A percentile compares a stretch with the other conserved stretches of the same genome.
Evolutionary conservation across 306 rosid genomes (phyloP).

Genomic region (Albizia julibrissin): DNA sequence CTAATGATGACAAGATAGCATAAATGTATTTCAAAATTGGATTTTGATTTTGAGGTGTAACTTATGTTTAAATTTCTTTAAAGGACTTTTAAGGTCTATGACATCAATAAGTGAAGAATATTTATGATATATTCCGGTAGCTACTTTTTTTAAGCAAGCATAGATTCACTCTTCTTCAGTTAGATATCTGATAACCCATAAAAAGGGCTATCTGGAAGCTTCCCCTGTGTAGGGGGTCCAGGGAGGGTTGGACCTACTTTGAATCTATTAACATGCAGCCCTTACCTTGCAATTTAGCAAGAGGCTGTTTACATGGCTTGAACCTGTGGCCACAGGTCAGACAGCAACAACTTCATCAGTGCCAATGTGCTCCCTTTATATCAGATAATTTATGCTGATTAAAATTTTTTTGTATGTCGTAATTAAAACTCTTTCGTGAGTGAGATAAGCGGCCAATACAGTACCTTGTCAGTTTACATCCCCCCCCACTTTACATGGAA

Average conservation of each 20-base stretch:
- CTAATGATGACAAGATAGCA: neutral
- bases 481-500: conserved; percentile 6
- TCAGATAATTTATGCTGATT: conserved; percentile 15
- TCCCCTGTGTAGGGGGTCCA: neutral
- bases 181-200: neutral
- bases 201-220: neutral
- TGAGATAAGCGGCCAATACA: conserved; percentile 8
- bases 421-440: conserved; percentile 8
- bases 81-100: neutral
- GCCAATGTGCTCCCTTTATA: neutral
- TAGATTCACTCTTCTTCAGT: neutral
- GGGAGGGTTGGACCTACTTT: neutral
- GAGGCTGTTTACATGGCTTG: neutral
- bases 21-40: neutral
- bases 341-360: neutral
- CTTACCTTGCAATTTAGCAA: neutral
- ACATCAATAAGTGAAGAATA: conserved; percentile 21
- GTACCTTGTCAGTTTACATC: neutral
- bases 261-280: neutral
- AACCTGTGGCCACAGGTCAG: neutral
- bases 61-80: neutral
- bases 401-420: conserved; percentile 1
- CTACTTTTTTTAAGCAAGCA: conserved; percentile 19
- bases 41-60: conserved; percentile 16
- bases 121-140: neutral